Base-by-base conservation (phyloP, 1,284 basidiomycete species). In the Uromyces viciae-fabae region DNA sequence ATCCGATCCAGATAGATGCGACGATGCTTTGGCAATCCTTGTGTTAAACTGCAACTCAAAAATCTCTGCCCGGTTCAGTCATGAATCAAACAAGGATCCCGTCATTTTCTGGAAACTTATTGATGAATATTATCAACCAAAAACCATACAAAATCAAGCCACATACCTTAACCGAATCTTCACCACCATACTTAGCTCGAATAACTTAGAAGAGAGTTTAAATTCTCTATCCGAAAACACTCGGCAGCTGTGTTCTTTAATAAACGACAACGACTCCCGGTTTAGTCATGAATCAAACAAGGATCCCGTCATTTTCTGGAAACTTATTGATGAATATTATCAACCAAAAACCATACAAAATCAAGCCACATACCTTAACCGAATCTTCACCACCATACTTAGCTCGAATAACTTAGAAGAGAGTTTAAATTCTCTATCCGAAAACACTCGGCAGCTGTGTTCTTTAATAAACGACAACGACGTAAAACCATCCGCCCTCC, bases 321-420 rank as follows among this genome's bases (percentile, higher is more conserved):
- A 56, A 56, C 54, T 56, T n/a, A 8, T 56, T 8, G 7, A 56
- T 19, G 54, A 56, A 56, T 28, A 56, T 22, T 56, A 56, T 25
- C 28, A n/a, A 31, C 58, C 58, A 60, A 60, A 60, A 60, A 60
- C 58, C 14, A 31, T 60, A 60, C 54, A 56, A n/a, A 56, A 56
- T n/a, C 54, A 56, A n/a, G 54, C 54, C 5, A 56, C 54, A 19
- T 56, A 56, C 31, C 54, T 56, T 28, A 56, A 56, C 22, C 54
- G 19, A 7, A 5, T 56, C 54, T 56, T 56, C 54, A 56, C 54
- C 19, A 56, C 54, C 22, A 28, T 56, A 8, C 54, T 56, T 28
- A 56, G 31, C 19, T 56, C 54, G 8, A 56, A n/a, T 4, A 56
- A 56, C 19, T 28, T 56, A 8, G 54, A 56, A 56, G 54, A 56